Conservation (phyloP, 2,329 filamentous ascomycete genomes). For the Colletotrichum musicola region DNA sequence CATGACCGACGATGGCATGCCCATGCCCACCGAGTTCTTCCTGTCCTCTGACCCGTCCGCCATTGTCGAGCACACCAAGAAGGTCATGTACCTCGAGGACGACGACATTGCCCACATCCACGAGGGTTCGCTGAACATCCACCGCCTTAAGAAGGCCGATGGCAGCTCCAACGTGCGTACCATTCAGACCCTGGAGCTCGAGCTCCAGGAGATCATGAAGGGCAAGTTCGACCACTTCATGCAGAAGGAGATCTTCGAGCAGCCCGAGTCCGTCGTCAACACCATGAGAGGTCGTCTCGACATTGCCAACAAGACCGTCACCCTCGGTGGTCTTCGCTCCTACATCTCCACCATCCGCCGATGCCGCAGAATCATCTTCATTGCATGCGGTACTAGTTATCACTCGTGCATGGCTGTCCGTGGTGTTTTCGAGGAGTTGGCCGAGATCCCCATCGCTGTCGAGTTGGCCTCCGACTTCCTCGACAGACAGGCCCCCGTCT, state of each 20-base stretch:
- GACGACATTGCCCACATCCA: constrained; percentile 99
- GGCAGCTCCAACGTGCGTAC: constrained; percentile 96
- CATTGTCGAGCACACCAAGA: constrained; percentile 99
- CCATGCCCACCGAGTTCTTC: constrained; percentile 99
- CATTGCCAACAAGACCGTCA: constrained; percentile 92
- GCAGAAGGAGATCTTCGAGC: constrained; percentile 99
- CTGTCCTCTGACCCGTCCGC: constrained; percentile 98
- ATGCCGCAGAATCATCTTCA: constrained; percentile 98
- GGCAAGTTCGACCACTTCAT: constrained; percentile 99
- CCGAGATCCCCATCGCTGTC: constrained; percentile 96
- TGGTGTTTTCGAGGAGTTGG: constrained; percentile 96
- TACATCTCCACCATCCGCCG: constrained; percentile 97
- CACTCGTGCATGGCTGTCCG: constrained; percentile 99
- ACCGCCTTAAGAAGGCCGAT: constrained; percentile 96
- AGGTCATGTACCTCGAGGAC: constrained; percentile 99
- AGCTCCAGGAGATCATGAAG: constrained; percentile 99
- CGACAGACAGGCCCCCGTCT: constrained; percentile 94
- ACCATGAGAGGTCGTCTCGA: constrained; percentile 99
- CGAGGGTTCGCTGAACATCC: constrained; percentile 98
- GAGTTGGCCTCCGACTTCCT: constrained; percentile 98
- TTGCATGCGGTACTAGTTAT: constrained; percentile 97
- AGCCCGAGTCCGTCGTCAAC: constrained; percentile 99
- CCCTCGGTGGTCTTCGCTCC: constrained; percentile 92
- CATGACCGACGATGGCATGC: constrained; percentile 97
- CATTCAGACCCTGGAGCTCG: constrained; percentile 98